A percentile compares a stretch with the other conserved stretches of the same genome.
Evolutionary conservation across 768 basidiomycete species (phyloP).

Genomic region (Tremella mesenterica): DNA sequence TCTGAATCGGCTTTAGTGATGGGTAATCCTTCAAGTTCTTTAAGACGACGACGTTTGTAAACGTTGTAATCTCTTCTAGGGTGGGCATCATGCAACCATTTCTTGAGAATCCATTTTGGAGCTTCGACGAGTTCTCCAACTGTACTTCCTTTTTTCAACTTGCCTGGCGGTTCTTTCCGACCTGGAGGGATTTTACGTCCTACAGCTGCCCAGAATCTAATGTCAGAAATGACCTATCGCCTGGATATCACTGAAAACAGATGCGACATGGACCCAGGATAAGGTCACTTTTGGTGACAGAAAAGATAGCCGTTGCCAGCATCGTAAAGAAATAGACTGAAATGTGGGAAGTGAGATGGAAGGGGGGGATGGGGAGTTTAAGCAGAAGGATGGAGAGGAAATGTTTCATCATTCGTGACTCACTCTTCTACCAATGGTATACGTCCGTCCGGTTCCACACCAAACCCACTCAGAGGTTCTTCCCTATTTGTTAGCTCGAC

Average conservation of each 20-base stretch:
- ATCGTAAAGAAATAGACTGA: too few relatives aligned
- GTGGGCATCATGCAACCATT: slow-evolving; percentile 12
- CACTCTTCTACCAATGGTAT: neutral
- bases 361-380: too few relatives aligned
- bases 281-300: neutral
- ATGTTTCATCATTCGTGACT: too few relatives aligned
- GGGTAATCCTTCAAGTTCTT: slow-evolving; percentile 4
- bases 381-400: too few relatives aligned
- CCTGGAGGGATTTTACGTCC: neutral
- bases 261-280: neutral
- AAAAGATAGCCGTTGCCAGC: too few relatives aligned
- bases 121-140: slow-evolving; percentile 9
- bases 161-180: slow-evolving; percentile 11
- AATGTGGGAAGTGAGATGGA: too few relatives aligned
- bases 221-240: neutral
- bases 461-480: slow-evolving; percentile 3
- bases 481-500: neutral
- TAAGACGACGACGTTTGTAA: slow-evolving; percentile 12
- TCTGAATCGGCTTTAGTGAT: slow-evolving; percentile 25
- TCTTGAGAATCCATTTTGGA: slow-evolving; percentile 10
- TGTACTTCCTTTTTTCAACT: neutral
- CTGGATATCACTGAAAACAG: neutral
- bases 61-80: slow-evolving; percentile 11
- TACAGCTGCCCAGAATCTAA: slow-evolving; percentile 23
- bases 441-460: neutral